A percentile compares a stretch with the other conserved stretches of the same genome.
phyloP scores from a whole-genome alignment of 371 early-diverging fungal genomes.

The Neoconidiobolus thromboides region DNA sequence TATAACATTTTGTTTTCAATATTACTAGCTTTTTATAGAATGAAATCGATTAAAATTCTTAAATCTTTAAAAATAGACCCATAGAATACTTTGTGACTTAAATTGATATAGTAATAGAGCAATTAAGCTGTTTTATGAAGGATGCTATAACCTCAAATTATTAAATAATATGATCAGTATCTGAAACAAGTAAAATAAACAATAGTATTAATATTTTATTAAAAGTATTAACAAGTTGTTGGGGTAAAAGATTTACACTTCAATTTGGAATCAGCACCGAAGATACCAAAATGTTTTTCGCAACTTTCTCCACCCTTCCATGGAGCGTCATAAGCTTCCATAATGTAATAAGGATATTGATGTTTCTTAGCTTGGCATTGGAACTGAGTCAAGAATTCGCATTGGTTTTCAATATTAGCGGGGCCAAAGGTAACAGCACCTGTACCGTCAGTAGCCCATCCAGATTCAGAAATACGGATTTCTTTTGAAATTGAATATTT shows the following conservation, averaged over 20 bases:
- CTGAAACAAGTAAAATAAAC: no score
- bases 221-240: no score
- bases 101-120: no score
- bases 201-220: no score
- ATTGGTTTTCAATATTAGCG: background rate
- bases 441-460: background rate
- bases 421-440: background rate
- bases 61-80: no score
- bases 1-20: no score
- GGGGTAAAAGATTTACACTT: background rate
- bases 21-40: no score
- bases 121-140: no score
- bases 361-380: background rate
- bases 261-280: background rate
- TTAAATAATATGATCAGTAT: no score
- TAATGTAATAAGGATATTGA: background rate
- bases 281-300: conserved; percentile 3
- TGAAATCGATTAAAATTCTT: no score
- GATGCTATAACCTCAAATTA: no score
- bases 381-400: background rate
- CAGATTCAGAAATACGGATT: background rate
- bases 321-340: conserved; percentile 3
- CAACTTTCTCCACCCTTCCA: background rate
- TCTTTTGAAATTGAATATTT: background rate
- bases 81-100: no score